These are phyloP conservation scores for Penicillium cosmopolitanum DNA, from an alignment of 495 filamentous ascomycete genomes.

Conservation along the genomic window DNA sequence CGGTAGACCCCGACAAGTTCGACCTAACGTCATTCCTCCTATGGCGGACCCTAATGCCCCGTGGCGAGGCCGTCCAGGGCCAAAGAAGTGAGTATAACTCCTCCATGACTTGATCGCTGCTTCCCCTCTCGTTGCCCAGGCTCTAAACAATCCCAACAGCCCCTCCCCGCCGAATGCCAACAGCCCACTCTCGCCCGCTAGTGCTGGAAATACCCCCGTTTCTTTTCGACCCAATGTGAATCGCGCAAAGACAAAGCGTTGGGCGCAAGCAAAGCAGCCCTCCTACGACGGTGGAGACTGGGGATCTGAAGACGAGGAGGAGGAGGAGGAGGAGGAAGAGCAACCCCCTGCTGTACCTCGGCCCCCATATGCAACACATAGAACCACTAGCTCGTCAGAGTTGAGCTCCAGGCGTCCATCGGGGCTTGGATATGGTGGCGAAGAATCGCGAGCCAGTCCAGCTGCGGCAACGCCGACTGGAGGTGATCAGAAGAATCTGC, in stretches of 20 bases:
- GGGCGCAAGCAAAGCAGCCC: constrained; percentile 86
- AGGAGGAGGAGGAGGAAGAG: constrained; percentile 65
- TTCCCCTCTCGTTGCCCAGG: constrained; percentile 13
- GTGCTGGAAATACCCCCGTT: constrained; percentile 44
- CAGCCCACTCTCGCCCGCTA: constrained; percentile 38
- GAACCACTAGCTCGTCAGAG: constrained; percentile 37
- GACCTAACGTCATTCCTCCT: constrained; percentile 10
- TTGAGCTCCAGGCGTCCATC: constrained; percentile 28
- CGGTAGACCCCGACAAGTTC: constrained; percentile 15
- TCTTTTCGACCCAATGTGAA: constrained; percentile 82
- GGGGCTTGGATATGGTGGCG: constrained; percentile 19
- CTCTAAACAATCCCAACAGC: constrained; percentile 20
- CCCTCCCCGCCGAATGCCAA: constrained; percentile 28
- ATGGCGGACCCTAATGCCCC: constrained; percentile 30
- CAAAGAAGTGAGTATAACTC: constrained; percentile 28
- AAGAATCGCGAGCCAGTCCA: constrained; percentile 20
- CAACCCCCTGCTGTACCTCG: constrained; percentile 50
- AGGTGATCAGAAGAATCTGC: constrained; percentile 52
- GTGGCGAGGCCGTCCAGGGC: constrained; percentile 31
- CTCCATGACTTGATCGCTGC: not conserved
- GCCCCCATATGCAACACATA: constrained; percentile 36
- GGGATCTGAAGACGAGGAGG: constrained; percentile 83
- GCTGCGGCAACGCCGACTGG: constrained; percentile 31
- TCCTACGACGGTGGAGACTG: constrained; percentile 95
- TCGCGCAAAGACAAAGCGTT: constrained; percentile 89